These are phyloP conservation scores for Lachnellula willkommii DNA, from an alignment of 2,329 filamentous ascomycete genomes.

Conservation along the genomic window DNA sequence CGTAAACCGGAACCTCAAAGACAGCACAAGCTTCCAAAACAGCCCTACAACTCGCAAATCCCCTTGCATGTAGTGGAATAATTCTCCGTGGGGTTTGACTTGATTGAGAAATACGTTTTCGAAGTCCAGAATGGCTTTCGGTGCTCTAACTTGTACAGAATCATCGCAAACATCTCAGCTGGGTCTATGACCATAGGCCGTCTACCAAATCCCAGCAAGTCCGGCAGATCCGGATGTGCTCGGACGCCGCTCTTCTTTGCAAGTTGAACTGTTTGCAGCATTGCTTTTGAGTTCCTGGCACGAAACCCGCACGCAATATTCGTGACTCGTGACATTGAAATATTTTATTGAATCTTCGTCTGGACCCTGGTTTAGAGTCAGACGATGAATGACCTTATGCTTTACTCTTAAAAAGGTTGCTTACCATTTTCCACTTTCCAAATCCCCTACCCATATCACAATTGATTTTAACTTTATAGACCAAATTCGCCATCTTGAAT, in stretches of 20 bases:
- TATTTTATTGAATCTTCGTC: too few species aligned
- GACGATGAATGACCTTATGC: too few species aligned
- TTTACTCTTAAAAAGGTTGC: background rate
- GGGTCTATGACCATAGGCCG: constrained; percentile 7
- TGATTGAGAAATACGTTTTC: constrained; percentile 4
- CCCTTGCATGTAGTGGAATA: constrained; percentile 7
- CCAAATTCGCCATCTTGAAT: constrained; percentile 7
- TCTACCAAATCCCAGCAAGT: constrained; percentile 4
- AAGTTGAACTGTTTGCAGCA: too few species aligned
- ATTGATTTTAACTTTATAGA: constrained; percentile 37
- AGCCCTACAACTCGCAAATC: background rate
- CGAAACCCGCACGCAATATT: too few species aligned
- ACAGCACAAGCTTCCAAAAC: constrained; percentile 3
- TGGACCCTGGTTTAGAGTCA: too few species aligned
- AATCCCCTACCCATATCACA: constrained; percentile 50
- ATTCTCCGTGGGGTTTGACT: constrained; percentile 5
- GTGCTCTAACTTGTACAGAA: constrained; percentile 5
- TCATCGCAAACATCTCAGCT: constrained; percentile 7
- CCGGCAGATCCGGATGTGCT: background rate
- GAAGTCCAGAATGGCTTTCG: constrained; percentile 3
- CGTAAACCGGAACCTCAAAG: constrained; percentile 4
- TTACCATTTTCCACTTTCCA: constrained; percentile 37
- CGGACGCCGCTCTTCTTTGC: too few species aligned
- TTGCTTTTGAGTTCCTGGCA: too few species aligned
- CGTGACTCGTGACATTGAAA: too few species aligned